Evolutionary conservation across 768 basidiomycete genomes (phyloP), one percentile per base, ranked within the genome.

Genomic region (Lanmaoa rubissima): DNA sequence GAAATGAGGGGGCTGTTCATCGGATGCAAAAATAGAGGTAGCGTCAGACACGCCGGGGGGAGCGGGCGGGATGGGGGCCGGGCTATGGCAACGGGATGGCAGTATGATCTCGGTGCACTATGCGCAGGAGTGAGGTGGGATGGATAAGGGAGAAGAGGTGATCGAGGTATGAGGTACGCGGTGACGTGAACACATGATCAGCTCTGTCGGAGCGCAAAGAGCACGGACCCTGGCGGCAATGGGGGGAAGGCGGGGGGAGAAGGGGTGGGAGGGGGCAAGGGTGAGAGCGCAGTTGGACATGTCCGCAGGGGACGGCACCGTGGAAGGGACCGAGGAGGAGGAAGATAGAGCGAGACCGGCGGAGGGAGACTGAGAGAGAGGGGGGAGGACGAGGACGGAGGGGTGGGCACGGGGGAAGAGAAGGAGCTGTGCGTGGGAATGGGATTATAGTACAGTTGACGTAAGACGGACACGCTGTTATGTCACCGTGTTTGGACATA

Each of bases 401-500:
- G 41, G 44, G 40, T 41, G 60, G 60, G 54, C 49, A 58, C 47
- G 51, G 51, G 58, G 59, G 60, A 24, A 35, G 36, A 34, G 47
- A 28, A 17, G 44, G 26, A 41, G 70, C 70, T 65, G 70, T 73
- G 72, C 70, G 72, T 73, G 70, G 57, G 68, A 69, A 43, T 26
- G 11, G 6, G 32, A 32, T 32, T 32, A 32, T 32, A 21, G 54
- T 13, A 21, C 28, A 0, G 24, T 70, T 68, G 62, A 71, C 70
- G 70, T 71, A 71, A 73, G 60, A 26, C 56, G 61, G 70, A 73
- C 64, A 68, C 61, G 63, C 61, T 51, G 66, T 66, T 66, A 61
- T 68, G 67, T 67, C 69, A 65, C 61, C 12, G 31, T 48, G 47
- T 73, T 69, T 70, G 60, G 35, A 24, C 28, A 16, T 67, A 35